Evolutionary conservation across 495 filamentous ascomycete species (phyloP).

Genomic region (Podospora pseudopauciseta): DNA sequence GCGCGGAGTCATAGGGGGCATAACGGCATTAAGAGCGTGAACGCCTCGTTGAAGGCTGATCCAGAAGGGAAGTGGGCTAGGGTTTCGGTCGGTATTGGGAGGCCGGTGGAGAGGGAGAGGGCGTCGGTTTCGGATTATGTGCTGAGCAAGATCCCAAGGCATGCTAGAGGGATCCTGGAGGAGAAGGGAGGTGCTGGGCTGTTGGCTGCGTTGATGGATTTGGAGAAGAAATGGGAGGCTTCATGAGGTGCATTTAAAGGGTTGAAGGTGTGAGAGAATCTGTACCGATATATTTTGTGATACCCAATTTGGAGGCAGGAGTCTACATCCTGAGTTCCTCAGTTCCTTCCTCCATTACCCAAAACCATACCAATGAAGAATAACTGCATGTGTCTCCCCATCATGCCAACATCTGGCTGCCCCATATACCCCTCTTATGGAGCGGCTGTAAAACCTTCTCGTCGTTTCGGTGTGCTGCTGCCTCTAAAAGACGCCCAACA

Average conservation of each 20-base stretch:
- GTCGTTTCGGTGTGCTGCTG: not conserved
- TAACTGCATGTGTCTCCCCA: too few species aligned
- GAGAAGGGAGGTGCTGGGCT: conserved; percentile 49
- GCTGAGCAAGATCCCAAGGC: conserved; percentile 54
- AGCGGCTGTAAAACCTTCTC: not conserved
- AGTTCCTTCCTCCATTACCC: too few species aligned
- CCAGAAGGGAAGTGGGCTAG: conserved; percentile 35
- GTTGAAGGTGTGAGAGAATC: not conserved
- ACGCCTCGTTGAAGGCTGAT: conserved; percentile 43
- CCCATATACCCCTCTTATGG: too few species aligned
- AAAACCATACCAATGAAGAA: too few species aligned
- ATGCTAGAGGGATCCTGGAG: conserved; percentile 48
- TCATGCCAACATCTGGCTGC: too few species aligned
- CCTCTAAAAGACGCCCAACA: not conserved
- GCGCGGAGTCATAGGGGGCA: conserved; percentile 67
- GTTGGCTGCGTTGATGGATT: conserved; percentile 46
- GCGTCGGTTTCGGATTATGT: conserved; percentile 64
- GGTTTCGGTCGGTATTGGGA: conserved; percentile 69
- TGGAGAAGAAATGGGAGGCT: conserved; percentile 40
- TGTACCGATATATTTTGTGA: not conserved
- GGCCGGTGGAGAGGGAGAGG: conserved; percentile 57
- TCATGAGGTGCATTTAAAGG: not conserved
- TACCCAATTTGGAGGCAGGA: not conserved
- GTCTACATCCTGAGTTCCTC: too few species aligned
- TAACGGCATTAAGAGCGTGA: conserved; percentile 71